These are phyloP conservation scores for Fusarium newnesense DNA, from an alignment of 2,329 filamentous ascomycete species.

Conservation along the genomic window DNA sequence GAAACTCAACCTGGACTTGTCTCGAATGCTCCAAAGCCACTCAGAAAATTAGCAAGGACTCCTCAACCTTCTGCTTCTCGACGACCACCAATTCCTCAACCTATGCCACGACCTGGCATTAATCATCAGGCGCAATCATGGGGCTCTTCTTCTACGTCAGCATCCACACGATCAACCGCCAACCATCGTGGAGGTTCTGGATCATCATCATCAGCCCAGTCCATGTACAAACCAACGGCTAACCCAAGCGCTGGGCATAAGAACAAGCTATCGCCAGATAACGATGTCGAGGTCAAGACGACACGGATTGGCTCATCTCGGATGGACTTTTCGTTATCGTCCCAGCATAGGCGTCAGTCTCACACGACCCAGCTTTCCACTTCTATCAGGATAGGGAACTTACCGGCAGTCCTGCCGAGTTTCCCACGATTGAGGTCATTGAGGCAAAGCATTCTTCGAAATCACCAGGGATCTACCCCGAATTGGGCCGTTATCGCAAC, in stretches of 20 bases:
- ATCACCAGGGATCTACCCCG: slow-evolving; percentile 64
- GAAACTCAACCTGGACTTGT: slow-evolving; percentile 30
- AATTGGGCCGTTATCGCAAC: slow-evolving; percentile 69
- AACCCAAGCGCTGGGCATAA: slow-evolving; percentile 58
- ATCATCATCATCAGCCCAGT: slow-evolving; percentile 49
- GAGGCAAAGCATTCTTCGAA: slow-evolving; percentile 55
- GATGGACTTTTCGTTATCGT: slow-evolving; percentile 57
- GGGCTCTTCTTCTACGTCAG: slow-evolving; percentile 50
- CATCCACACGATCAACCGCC: slow-evolving; percentile 46
- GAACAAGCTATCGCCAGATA: slow-evolving; percentile 61
- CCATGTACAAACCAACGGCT: slow-evolving; percentile 48
- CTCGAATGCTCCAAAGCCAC: slow-evolving; percentile 38
- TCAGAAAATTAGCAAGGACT: slow-evolving; percentile 37
- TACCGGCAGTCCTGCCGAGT: slow-evolving; percentile 57
- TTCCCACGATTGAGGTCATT: slow-evolving; percentile 53
- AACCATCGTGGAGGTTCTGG: slow-evolving; percentile 48
- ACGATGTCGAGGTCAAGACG: slow-evolving; percentile 48
- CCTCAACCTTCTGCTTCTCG: slow-evolving; percentile 39
- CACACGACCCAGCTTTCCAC: slow-evolving; percentile 48
- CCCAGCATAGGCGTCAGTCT: slow-evolving; percentile 54
- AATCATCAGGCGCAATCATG: slow-evolving; percentile 57
- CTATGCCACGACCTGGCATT: slow-evolving; percentile 39
- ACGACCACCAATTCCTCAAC: slow-evolving; percentile 42
- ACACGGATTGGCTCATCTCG: slow-evolving; percentile 51
- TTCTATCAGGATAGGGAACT: slow-evolving; percentile 55